Conservation (phyloP, 495 filamentous ascomycete species). For the Platismatia glauca region DNA sequence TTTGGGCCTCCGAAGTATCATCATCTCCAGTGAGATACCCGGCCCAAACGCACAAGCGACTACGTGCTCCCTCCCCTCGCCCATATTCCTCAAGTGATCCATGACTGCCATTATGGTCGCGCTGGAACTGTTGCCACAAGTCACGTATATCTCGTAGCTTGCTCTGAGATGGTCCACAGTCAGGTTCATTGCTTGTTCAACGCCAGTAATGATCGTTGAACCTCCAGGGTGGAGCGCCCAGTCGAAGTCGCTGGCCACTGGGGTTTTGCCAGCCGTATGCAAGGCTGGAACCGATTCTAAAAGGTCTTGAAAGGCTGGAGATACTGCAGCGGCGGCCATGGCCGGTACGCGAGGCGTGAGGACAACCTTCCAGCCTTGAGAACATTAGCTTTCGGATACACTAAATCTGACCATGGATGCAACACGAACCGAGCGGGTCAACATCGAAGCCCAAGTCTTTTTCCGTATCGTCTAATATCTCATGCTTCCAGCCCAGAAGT, state of each 20-base stretch:
- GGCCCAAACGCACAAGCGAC: slow-evolving; percentile 60
- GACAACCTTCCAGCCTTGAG: slow-evolving; percentile 48
- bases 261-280: slow-evolving; percentile 30
- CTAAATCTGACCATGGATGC: not conserved
- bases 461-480: slow-evolving; percentile 46
- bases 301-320: slow-evolving; percentile 41
- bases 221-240: slow-evolving; percentile 65
- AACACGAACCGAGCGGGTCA: slow-evolving; percentile 39
- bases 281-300: slow-evolving; percentile 35
- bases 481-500: slow-evolving; percentile 51
- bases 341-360: slow-evolving; percentile 49
- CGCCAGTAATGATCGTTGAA: slow-evolving; percentile 52
- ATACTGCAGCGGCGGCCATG: slow-evolving; percentile 38
- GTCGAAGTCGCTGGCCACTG: slow-evolving; percentile 45
- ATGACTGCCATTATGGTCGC: slow-evolving; percentile 54
- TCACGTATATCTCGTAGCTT: slow-evolving; percentile 54
- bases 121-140: slow-evolving; percentile 53
- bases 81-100: slow-evolving; percentile 47
- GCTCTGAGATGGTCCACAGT: slow-evolving; percentile 50
- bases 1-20: slow-evolving; percentile 41
- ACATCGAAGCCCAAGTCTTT: slow-evolving; percentile 51
- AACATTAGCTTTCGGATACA: not conserved
- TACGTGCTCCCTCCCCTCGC: slow-evolving; percentile 43
- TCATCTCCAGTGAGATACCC: slow-evolving; percentile 56
- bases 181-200: slow-evolving; percentile 45